Base-by-base conservation (phyloP, 176 grass and related monocot species). In the Avena atlantica region DNA sequence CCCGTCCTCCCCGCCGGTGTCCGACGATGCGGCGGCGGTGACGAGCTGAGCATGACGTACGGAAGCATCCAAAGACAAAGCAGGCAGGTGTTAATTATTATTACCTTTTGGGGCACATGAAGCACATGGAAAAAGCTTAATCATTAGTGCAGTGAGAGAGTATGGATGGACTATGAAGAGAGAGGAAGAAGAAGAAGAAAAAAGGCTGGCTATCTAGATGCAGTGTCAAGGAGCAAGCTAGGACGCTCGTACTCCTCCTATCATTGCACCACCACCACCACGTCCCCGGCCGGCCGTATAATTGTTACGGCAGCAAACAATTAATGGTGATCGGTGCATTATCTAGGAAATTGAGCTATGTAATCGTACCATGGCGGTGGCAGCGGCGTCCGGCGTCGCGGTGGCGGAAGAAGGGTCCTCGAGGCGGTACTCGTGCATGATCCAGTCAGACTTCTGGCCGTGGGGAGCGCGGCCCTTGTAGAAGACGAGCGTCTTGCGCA, bases 401-500 rank as follows among this genome's bases (percentile, higher is more conserved):
- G 49, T 16, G 13, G 48, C 49, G 47, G 73, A 29, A 31, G 73
- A 31, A 29, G 47, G 72, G 12, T 67, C 64, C 92, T 97, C 95
- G 47, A 97, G 91, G 31, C 95, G 86, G 85, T 97, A 97, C 83
- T 97, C 95, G 36, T 97, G 95, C 95, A 97, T 97, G 87, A 97
- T 97, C 93, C 93, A 97, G 55, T 97, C 93, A 0, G 96, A 98
- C 27, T 98, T 98, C 85, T 91, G 92, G 27, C 96, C 96, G 19
- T 98, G 96, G 0, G 96, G 96, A 0, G 96, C 96, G 7, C 96
- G 93, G 17, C 96, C 96, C 82, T 98, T 96, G 90, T 98, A 98
- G 89, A 98, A 98, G 80, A 98, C 96, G 76, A 98, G 93, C 12
- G 96, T 98, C 89, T 98, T 98, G 81, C 96, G 86, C 96, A 98